Percentiles rank a stretch among this genome's conserved stretches.
These are phyloP conservation scores for Mrakiaceae sp. DNA, from an alignment of 1,284 basidiomycete genomes.

Conservation along the genomic window DNA sequence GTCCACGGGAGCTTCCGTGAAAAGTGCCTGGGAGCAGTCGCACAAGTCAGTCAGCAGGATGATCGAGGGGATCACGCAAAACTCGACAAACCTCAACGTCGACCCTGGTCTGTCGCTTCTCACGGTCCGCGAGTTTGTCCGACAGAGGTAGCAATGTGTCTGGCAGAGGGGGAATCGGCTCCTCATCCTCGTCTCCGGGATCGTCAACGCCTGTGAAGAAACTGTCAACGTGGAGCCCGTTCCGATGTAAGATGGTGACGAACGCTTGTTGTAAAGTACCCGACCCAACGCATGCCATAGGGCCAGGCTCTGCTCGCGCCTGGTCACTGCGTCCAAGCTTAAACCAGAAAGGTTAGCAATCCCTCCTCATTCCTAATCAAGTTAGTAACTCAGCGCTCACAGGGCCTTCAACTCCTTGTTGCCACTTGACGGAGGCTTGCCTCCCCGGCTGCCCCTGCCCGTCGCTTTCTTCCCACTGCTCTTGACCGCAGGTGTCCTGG, in stretches of 20 bases:
- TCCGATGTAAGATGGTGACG: constrained; percentile 20
- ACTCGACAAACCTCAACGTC: constrained; percentile 56
- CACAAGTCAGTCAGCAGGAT: background rate
- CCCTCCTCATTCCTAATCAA: background rate
- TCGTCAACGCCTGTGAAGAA: constrained; percentile 27
- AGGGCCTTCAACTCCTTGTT: constrained; percentile 32
- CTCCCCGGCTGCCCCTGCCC: constrained; percentile 29
- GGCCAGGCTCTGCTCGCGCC: constrained; percentile 71
- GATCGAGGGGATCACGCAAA: background rate
- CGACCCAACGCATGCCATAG: constrained; percentile 91
- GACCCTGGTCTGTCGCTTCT: constrained; percentile 61
- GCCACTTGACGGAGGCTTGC: constrained; percentile 31
- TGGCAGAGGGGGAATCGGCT: constrained; percentile 27
- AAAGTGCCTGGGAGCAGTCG: constrained; percentile 45
- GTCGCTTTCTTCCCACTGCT: constrained; percentile 27
- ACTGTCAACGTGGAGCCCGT: background rate
- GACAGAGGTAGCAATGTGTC: constrained; percentile 46
- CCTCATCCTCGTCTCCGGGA: constrained; percentile 26
- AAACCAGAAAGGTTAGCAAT: constrained; percentile 11
- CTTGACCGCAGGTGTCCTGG: constrained; percentile 16
- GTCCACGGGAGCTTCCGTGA: constrained; percentile 81
- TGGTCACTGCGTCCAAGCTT: constrained; percentile 56
- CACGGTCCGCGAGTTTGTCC: constrained; percentile 46
- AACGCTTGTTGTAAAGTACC: constrained; percentile 90
- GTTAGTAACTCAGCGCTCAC: constrained; percentile 24